Conservation (phyloP, 805 yeast genomes). For the Komagataella pseudopastoris region DNA sequence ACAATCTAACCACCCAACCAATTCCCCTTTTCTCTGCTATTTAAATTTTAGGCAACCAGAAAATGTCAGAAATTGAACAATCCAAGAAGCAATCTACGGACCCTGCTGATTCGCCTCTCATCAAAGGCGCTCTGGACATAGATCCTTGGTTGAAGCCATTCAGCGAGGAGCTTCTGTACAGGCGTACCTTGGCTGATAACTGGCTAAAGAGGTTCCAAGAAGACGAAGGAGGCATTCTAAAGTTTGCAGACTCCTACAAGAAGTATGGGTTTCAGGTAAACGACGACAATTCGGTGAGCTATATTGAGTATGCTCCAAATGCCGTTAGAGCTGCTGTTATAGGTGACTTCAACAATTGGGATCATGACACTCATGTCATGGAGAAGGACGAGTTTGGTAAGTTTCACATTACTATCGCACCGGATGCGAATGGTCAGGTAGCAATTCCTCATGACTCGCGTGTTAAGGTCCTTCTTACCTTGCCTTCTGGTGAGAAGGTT, state of each 20-base stretch:
- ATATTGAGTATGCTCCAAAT: conserved; percentile 85
- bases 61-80: conserved; percentile 2
- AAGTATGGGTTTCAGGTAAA: conserved; percentile 66
- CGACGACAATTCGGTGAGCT: conserved; percentile 38
- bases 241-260: conserved; percentile 68
- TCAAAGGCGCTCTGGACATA: conserved; percentile 48
- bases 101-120: conserved; percentile 7
- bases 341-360: conserved; percentile 91
- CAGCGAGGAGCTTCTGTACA: conserved; percentile 48
- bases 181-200: conserved; percentile 52
- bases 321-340: conserved; percentile 64
- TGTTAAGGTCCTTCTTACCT: conserved; percentile 54
- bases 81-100: conserved; percentile 4
- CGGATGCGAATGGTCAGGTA: conserved; percentile 31
- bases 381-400: conserved; percentile 54
- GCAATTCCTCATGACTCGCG: conserved; percentile 75
- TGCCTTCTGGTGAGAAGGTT: conserved; percentile 55
- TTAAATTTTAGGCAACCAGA: not conserved
- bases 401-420: conserved; percentile 49
- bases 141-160: conserved; percentile 87
- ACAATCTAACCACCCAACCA: not conserved
- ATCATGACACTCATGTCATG: conserved; percentile 40
- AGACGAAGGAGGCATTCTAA: conserved; percentile 49
- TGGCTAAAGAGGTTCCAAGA: conserved; percentile 45
- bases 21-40: not conserved